These are phyloP conservation scores for Schizophyllum amplum DNA, from an alignment of 1,284 basidiomycete species.

Conservation along the genomic window DNA sequence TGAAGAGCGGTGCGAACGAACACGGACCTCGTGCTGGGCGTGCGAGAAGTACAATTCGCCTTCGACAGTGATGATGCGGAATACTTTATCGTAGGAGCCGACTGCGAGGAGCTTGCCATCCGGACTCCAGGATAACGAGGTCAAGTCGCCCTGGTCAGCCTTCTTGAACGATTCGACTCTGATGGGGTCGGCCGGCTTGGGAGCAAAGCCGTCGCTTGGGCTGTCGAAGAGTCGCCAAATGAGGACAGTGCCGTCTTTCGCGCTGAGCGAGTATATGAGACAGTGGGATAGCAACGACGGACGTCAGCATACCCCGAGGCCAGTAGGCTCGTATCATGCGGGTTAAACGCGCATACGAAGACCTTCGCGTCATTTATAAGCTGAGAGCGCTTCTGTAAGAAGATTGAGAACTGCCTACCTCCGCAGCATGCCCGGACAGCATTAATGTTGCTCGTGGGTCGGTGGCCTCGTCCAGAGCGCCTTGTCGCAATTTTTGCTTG, in stretches of 20 bases:
- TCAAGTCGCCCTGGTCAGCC: conserved; percentile 53
- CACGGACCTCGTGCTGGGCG: conserved; percentile 59
- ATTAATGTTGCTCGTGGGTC: conserved; percentile 37
- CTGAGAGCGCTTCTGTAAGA: background rate
- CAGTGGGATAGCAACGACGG: background rate
- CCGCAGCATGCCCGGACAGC: conserved; percentile 52
- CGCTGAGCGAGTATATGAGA: too few species aligned
- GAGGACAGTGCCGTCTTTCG: conserved; percentile 69
- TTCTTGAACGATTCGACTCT: conserved; percentile 42
- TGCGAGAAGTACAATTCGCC: conserved; percentile 56
- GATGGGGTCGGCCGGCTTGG: conserved; percentile 30
- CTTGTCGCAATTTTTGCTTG: conserved; percentile 20
- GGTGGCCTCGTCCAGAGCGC: conserved; percentile 26
- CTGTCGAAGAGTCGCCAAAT: conserved; percentile 63
- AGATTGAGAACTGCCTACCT: conserved; percentile 32
- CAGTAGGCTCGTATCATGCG: conserved; percentile 48
- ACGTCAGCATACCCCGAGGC: conserved; percentile 58
- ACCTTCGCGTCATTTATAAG: conserved; percentile 36
- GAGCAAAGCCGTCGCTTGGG: conserved; percentile 22
- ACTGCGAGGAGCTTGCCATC: conserved; percentile 68
- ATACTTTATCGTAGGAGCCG: conserved; percentile 64
- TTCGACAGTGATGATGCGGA: conserved; percentile 51
- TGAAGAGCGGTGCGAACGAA: too few species aligned
- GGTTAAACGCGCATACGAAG: conserved; percentile 78
- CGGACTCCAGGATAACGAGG: conserved; percentile 65